Base-by-base conservation (phyloP, 2,329 filamentous ascomycete genomes). In the Coniochaeta pulveracea region DNA sequence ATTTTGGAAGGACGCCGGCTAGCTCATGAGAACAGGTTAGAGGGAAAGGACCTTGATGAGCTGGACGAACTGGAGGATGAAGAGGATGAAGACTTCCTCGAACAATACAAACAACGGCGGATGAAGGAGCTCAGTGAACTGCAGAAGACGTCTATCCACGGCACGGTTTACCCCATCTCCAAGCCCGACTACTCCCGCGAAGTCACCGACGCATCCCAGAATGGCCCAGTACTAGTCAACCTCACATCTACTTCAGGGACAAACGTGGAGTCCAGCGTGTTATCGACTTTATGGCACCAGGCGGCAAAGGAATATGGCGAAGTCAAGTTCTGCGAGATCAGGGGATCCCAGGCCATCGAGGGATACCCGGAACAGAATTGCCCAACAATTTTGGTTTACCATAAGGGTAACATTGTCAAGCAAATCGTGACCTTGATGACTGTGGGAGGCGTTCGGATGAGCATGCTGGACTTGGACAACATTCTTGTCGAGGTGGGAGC, bases 321-420 rank as follows among this genome's bases (percentile, higher is more conserved):
- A 43, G 66, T 98, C 55, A 98, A 98, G 60, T 98, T 98, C 58
- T 96, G 89, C 55, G 85, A 96, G 61, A 96, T 98, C 45, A 74
- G 80, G 45, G 91, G 80, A 6, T 79, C 85, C 50, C 76, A 95
- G 61, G 94, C 91, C 37, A 95, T 98, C 46, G 91, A 96, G 55
- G 85, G 85, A 25, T 98, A 98, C 56, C 91, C 91, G 2, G 91
- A 96, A 48, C 72, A 73, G 37, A 98, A 98, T 55, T 94, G 86
- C 37, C 91, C 91, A 2, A 98, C 91, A 0, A 85, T 98, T 22
- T 53, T 98, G 41, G 73, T 94, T 0, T 98, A 98, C 60, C 81
- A 80, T 52, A 85, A 94, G 47, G 86, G 85, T 12, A 85, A 98
- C 52, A 94, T 98, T 43, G 77, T 78, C 52, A 85, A 77, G 61